Evolutionary conservation across 345 rosid genomes (phyloP), one percentile per base, ranked within the genome.

Genomic region (Acer campestre): DNA sequence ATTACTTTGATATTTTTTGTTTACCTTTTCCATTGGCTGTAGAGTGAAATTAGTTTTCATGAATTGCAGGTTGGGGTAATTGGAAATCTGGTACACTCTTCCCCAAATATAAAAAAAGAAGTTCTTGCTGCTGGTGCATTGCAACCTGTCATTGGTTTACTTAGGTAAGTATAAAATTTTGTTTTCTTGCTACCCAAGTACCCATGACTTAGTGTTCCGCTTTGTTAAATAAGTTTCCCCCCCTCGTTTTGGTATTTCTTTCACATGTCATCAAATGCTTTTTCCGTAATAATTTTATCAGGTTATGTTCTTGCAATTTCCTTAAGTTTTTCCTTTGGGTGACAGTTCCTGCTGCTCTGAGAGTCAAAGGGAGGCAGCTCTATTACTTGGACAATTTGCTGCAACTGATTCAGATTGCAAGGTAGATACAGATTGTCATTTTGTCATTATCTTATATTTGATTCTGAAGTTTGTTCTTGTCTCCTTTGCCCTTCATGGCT

Each of bases 311-410:
- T 29, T 27, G 18, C 22, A 67, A 23, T 44, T 42, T 55, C 14
- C 8, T 38, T n/a, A 29, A 38, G 14, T 18, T 82, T 10, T 59
- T 75, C 68, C 48, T 16, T 77, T 75, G 73, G 80, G 38, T 73
- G 58, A 82, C 89, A 96, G 99, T 83, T 96, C 99, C 67, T 88
- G 94, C 86, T 96, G 99, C 87, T 85, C 98, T 25, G 99, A 96
- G 88, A 96, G 97, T 86, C 99, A 96, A 73, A 90, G 99, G 83
- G 99, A 96, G 86, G 99, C 99, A 9, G 99, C 99, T 82, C 87
- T 96, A 70, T 88, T 96, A 82, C 97, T 96, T 66, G 99, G 99
- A 76, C 99, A 96, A 78, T 96, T 96, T 88, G 99, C 98, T 72
- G 98, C 98, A 67, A 91, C 97, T 25, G 99, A 96, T 87, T 92